Evolutionary conservation across 73 alveolate species (phyloP), one percentile per base, ranked within the genome.

Genomic region (Paraurostyla sp.): DNA sequence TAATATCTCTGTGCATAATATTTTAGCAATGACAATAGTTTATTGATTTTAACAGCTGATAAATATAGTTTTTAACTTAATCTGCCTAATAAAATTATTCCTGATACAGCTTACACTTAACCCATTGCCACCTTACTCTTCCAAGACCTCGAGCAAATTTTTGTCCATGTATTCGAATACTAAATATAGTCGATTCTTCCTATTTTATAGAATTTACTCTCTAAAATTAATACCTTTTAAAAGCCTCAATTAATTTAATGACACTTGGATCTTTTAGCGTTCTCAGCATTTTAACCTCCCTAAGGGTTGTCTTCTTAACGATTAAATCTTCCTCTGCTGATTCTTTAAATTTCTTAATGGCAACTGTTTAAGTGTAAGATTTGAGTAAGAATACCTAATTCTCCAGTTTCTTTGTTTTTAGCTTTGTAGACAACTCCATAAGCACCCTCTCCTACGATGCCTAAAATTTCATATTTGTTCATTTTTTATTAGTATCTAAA

Each of bases 81-180:
- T 93, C 95, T 46, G 92, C 88, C 89, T 78, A 78, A 3, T 2
- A 50, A 25, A 68, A 76, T 33, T 41, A 32, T 42, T 63, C 42
- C 23, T 43, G 46, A n/a, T 73, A 23, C 0, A 45, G 23, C 50
- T 73, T 75, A 84, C 93, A 0, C 22, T 57, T 27, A 78, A 35
- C 25, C 89, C 89, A 36, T 52, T 78, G 2, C 96, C 93, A 6
- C 82, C 82, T 60, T 95, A 71, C 38, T 95, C 98, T 90, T 96
- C 97, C 50, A 97, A 71, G 20, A 97, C 97, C 96, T 97, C 99
- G 38, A 97, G 92, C 49, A 97, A 88, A 71, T 96, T 97, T 88
- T 92, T 94, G 50, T 97, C 99, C 25, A 97, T 97, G 86, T 94
- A 97, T 85, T 97, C 99, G 73, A 97, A 97, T 22, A 97, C 99